Evolutionary conservation across 352 stramenopile genomes (phyloP).

Genomic region (Globisporangium echinulatum): DNA sequence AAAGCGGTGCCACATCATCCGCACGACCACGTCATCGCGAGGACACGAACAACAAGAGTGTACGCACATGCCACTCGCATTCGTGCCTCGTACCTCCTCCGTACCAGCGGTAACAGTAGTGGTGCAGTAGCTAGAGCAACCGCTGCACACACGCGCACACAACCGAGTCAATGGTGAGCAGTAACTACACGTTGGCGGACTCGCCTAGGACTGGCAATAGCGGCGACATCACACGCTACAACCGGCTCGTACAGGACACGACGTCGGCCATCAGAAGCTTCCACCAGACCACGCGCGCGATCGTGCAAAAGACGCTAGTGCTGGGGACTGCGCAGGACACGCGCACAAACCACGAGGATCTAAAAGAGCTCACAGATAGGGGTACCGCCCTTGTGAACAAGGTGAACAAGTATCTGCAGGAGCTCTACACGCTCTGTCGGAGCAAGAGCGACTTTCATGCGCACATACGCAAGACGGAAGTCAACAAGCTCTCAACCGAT

Average conservation of each 20-base stretch:
- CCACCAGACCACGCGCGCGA: slow-evolving; percentile 47
- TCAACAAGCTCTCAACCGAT: slow-evolving; percentile 52
- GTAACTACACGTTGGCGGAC: slow-evolving; percentile 45
- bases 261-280: slow-evolving; percentile 49
- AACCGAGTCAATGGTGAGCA: no score
- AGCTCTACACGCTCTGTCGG: slow-evolving; percentile 22
- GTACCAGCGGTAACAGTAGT: no score
- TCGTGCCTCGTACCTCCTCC: no score
- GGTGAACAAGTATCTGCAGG: slow-evolving; percentile 50
- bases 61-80: no score
- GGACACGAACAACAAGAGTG: no score
- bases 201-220: slow-evolving; percentile 26
- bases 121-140: no score
- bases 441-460: slow-evolving; percentile 21
- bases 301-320: slow-evolving; percentile 56
- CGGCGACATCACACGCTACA: slow-evolving; percentile 47
- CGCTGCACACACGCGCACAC: no score
- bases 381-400: slow-evolving; percentile 53
- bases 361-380: slow-evolving; percentile 50
- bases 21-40: no score
- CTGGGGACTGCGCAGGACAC: slow-evolving; percentile 52
- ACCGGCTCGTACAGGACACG: slow-evolving; percentile 45
- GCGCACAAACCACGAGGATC: slow-evolving; percentile 52
- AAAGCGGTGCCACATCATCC: no score
- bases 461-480: slow-evolving; percentile 39